These are phyloP conservation scores for Draba incana DNA, from an alignment of 345 rosid species.

Conservation along the genomic window DNA sequence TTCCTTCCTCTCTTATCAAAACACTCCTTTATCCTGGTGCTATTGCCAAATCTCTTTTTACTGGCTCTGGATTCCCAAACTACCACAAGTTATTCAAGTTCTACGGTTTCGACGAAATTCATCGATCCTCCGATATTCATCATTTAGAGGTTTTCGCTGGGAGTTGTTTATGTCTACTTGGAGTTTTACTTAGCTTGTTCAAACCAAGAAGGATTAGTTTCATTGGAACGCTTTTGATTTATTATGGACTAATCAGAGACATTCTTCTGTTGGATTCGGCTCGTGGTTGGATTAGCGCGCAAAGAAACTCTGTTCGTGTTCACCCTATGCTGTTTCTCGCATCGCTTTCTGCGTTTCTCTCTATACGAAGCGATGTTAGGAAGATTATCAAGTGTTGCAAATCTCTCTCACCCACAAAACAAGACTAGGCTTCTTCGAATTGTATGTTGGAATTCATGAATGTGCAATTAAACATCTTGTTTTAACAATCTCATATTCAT, in stretches of 20 bases:
- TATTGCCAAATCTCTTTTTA: conserved; percentile 48
- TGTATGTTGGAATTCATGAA: conserved; percentile 2
- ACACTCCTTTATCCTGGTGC: conserved; percentile 81
- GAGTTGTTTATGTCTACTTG: conserved; percentile 70
- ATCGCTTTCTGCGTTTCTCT: conserved; percentile 58
- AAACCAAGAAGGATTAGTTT: conserved; percentile 63
- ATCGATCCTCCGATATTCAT: conserved; percentile 44
- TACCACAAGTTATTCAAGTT: conserved; percentile 45
- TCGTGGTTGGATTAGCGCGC: not conserved
- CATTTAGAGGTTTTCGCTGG: conserved; percentile 88
- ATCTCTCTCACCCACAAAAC: conserved; percentile 10
- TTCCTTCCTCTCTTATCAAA: conserved; percentile 58
- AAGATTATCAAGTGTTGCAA: conserved; percentile 50
- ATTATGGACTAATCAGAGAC: conserved; percentile 67
- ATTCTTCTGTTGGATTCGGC: conserved; percentile 38
- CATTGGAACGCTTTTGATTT: conserved; percentile 58
- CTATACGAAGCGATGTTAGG: conserved; percentile 66
- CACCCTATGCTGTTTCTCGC: conserved; percentile 55
- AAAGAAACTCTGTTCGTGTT: conserved; percentile 36
- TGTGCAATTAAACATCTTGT: not conserved
- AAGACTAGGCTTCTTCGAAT: not conserved
- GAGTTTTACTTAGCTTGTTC: conserved; percentile 58
- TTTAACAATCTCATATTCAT: not conserved
- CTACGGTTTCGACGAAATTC: conserved; percentile 44
- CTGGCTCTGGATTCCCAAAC: conserved; percentile 43